A percentile compares a stretch with the other conserved stretches of the same genome.
phyloP scores from a whole-genome alignment of 208 protist species.

The Willaertia magna region DNA sequence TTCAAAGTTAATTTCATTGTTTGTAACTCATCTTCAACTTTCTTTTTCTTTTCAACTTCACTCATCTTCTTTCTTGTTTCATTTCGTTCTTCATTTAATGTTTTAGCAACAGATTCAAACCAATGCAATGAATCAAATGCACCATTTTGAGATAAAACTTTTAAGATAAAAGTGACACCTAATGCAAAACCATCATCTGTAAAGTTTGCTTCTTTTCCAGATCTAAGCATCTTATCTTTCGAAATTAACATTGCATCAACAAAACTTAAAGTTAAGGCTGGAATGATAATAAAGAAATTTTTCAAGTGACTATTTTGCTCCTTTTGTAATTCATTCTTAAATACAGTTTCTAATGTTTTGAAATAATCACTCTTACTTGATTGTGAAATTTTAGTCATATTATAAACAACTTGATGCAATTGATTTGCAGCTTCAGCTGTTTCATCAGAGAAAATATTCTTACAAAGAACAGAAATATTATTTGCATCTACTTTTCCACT shows the following conservation, averaged over 20 bases:
- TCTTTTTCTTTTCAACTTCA: slow-evolving; percentile 22
- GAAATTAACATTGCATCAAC: slow-evolving; percentile 73
- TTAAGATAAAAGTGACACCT: slow-evolving; percentile 79
- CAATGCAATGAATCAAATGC: slow-evolving; percentile 86
- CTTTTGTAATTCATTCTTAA: slow-evolving; percentile 24
- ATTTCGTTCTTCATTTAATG: not conserved
- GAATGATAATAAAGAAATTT: slow-evolving; percentile 85
- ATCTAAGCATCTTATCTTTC: slow-evolving; percentile 82
- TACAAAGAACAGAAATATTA: not conserved
- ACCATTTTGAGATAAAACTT: slow-evolving; percentile 74
- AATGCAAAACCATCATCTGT: slow-evolving; percentile 92
- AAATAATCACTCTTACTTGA: slow-evolving; percentile 84
- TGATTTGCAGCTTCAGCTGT: slow-evolving; percentile 46
- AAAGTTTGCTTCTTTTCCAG: slow-evolving; percentile 69
- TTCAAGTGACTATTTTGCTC: slow-evolving; percentile 64
- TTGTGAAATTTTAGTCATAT: slow-evolving; percentile 62
- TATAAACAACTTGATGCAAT: slow-evolving; percentile 54
- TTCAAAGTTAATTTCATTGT: slow-evolving; percentile 26
- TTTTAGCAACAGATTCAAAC: slow-evolving; percentile 20
- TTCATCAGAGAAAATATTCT: not conserved
- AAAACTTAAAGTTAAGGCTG: slow-evolving; percentile 76
- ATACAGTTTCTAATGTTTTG: slow-evolving; percentile 72
- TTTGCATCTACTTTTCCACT: not conserved
- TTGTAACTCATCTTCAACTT: slow-evolving; percentile 23
- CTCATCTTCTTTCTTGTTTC: not conserved